phyloP scores from a whole-genome alignment of 352 stramenopile species.

The Phytophthora sansomeana region DNA sequence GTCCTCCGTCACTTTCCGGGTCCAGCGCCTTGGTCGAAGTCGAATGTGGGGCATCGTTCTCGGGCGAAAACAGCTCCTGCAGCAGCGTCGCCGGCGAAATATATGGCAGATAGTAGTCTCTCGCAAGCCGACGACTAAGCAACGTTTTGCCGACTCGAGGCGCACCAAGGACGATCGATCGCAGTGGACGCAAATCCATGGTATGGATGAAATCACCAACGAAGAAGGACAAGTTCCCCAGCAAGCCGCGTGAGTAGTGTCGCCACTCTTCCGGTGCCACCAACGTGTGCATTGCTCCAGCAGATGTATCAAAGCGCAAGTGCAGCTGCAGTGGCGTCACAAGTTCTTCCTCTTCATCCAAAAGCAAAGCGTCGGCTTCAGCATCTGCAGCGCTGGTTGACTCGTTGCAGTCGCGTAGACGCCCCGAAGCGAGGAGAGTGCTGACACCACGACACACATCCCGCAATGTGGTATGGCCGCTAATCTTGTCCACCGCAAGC shows the following conservation, averaged over 20 bases:
- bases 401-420: conserved; percentile 44
- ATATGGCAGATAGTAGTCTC: conserved; percentile 78
- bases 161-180: conserved; percentile 71
- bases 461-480: conserved; percentile 58
- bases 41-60: conserved; percentile 25
- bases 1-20: conserved; percentile 3
- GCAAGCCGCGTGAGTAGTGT: conserved; percentile 63
- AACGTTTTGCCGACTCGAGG: conserved; percentile 75
- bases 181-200: conserved; percentile 82
- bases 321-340: conserved; percentile 75
- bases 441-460: conserved; percentile 73
- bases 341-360: conserved; percentile 66
- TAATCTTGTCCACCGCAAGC: conserved; percentile 69
- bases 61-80: conserved; percentile 46
- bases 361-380: conserved; percentile 63
- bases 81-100: conserved; percentile 60
- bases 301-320: conserved; percentile 71
- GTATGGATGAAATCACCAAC: conserved; percentile 76
- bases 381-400: conserved; percentile 32
- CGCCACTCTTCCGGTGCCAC: conserved; percentile 74
- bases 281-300: conserved; percentile 57
- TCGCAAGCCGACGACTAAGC: conserved; percentile 60
- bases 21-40: conserved; percentile 7
- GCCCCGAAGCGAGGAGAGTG: conserved; percentile 61
- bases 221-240: conserved; percentile 71